These are phyloP conservation scores for Bretschneidera sinensis DNA, from an alignment of 345 rosid genomes.

Conservation along the genomic window DNA sequence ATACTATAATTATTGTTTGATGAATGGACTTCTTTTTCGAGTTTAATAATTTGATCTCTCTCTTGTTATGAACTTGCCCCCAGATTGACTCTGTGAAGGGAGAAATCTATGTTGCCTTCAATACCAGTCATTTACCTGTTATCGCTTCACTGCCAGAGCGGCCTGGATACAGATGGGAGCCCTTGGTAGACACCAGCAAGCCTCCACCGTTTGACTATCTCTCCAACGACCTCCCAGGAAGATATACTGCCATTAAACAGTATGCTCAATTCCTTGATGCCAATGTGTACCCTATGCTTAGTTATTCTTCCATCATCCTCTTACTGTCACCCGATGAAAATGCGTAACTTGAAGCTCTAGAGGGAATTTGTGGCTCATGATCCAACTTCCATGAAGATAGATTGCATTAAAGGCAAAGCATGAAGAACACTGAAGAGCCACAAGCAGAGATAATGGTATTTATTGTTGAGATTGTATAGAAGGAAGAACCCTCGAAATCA, in stretches of 20 bases:
- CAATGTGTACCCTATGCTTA: conserved; percentile 81
- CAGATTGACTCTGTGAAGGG: conserved; percentile 75
- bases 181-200: conserved; percentile 87
- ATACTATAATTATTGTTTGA: not conserved
- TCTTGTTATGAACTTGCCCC: not conserved
- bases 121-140: conserved; percentile 65
- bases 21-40: not conserved
- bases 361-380: too few species aligned
- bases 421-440: too few species aligned
- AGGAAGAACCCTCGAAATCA: too few species aligned
- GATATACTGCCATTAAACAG: conserved; percentile 55
- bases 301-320: conserved; percentile 81
- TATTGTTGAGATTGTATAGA: too few species aligned
- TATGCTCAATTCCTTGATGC: conserved; percentile 73
- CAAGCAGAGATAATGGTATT: too few species aligned
- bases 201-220: conserved; percentile 76
- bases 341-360: conserved; percentile 21
- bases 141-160: conserved; percentile 66
- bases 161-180: conserved; percentile 79
- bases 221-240: conserved; percentile 50
- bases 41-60: not conserved
- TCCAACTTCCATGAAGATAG: too few species aligned
- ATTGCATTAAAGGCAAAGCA: too few species aligned
- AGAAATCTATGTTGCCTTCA: conserved; percentile 84
- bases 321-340: conserved; percentile 36